These are phyloP conservation scores for Ustilago xerochloae DNA, from an alignment of 1,284 basidiomycete genomes.

Conservation along the genomic window DNA sequence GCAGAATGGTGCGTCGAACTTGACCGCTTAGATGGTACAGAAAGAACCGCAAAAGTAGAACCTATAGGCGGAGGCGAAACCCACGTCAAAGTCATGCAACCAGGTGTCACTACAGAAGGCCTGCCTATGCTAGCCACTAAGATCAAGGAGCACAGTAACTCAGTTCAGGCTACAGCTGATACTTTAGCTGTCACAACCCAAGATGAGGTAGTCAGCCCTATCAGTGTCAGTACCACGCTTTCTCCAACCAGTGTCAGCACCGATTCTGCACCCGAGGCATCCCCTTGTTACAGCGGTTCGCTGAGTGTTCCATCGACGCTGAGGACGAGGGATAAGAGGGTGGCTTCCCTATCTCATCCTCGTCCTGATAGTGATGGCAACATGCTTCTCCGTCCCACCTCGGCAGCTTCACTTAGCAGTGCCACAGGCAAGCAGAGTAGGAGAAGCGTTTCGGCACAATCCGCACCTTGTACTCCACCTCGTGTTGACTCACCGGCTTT, in stretches of 20 bases:
- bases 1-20: slow-evolving; percentile 82
- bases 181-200: slow-evolving; percentile 26
- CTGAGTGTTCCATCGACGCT: slow-evolving; percentile 23
- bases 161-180: slow-evolving; percentile 22
- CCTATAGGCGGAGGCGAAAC: slow-evolving; percentile 48
- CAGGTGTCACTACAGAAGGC: slow-evolving; percentile 34
- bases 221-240: slow-evolving; percentile 9
- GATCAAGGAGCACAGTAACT: slow-evolving; percentile 24
- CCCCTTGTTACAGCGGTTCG: not conserved
- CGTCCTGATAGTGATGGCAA: not conserved
- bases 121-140: slow-evolving; percentile 39
- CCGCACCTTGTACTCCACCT: slow-evolving; percentile 44
- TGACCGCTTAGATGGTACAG: slow-evolving; percentile 48
- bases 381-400: slow-evolving; percentile 13
- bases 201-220: slow-evolving; percentile 11
- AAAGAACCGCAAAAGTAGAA: slow-evolving; percentile 31
- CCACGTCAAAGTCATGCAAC: slow-evolving; percentile 42
- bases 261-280: not conserved
- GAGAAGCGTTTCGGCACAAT: slow-evolving; percentile 31
- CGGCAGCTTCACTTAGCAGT: slow-evolving; percentile 17
- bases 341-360: slow-evolving; percentile 43
- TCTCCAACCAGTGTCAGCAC: slow-evolving; percentile 4
- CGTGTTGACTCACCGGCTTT: slow-evolving; percentile 26
- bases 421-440: not conserved
- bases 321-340: slow-evolving; percentile 38